A percentile compares a stretch with the other conserved stretches of the same genome.
phyloP scores from a whole-genome alignment of 768 basidiomycete genomes.

The Boletus pseudo-olivaceus region DNA sequence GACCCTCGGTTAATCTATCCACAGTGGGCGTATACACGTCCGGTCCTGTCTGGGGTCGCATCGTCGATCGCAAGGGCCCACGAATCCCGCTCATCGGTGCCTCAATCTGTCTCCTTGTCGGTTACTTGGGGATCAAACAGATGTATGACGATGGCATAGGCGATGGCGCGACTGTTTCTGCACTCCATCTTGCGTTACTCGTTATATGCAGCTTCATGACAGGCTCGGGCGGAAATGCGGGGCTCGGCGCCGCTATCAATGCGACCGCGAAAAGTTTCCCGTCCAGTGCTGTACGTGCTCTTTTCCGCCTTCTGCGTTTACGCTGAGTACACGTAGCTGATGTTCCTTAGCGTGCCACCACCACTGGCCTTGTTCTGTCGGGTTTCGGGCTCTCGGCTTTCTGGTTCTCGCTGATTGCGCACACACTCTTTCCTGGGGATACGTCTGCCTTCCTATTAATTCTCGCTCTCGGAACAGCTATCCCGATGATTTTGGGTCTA shows the following conservation, averaged over 20 bases:
- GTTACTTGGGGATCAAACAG: constrained; percentile 71
- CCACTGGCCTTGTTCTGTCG: constrained; percentile 75
- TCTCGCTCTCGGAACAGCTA: constrained; percentile 72
- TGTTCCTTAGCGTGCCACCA: constrained; percentile 58
- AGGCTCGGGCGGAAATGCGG: constrained; percentile 74
- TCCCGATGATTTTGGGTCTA: constrained; percentile 77
- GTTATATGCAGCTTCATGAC: constrained; percentile 66
- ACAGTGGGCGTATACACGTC: constrained; percentile 73
- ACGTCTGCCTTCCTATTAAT: constrained; percentile 74
- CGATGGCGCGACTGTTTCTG: constrained; percentile 36
- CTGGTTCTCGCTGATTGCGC: constrained; percentile 77
- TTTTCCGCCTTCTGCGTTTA: not conserved
- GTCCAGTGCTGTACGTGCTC: constrained; percentile 53
- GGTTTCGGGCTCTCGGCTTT: constrained; percentile 92
- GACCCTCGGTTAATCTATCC: not conserved
- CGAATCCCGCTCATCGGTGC: constrained; percentile 59
- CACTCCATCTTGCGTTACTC: constrained; percentile 46
- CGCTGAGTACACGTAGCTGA: not conserved
- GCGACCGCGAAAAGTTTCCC: constrained; percentile 82
- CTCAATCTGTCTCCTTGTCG: constrained; percentile 57
- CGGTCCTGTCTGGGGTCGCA: constrained; percentile 76
- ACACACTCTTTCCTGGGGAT: constrained; percentile 69
- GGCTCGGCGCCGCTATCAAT: constrained; percentile 68
- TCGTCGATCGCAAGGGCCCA: constrained; percentile 74
- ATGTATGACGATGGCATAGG: constrained; percentile 60